A percentile compares a stretch with the other conserved stretches of the same genome.
These are phyloP conservation scores for Cantharellus cinnabarinus DNA, from an alignment of 768 basidiomycete species.

Conservation along the genomic window DNA sequence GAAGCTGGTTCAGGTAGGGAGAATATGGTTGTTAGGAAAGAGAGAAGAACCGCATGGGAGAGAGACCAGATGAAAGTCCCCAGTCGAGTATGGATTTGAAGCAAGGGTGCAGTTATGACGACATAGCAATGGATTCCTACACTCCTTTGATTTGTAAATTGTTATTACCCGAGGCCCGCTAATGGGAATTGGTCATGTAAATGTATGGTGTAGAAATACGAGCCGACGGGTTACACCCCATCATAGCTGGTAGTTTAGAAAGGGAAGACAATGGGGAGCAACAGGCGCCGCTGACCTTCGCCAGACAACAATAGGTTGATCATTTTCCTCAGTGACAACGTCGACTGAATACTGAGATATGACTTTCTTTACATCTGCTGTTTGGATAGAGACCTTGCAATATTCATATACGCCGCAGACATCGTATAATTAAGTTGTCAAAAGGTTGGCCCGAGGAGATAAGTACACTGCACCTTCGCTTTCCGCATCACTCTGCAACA, in stretches of 20 bases:
- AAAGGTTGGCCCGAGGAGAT: neutral
- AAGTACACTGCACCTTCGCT: constrained; percentile 15
- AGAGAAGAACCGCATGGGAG: no score
- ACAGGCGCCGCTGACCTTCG: constrained; percentile 40
- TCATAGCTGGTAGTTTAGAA: constrained; percentile 4
- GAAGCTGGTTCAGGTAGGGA: no score
- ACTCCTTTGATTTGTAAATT: constrained; percentile 21
- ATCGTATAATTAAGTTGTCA: neutral
- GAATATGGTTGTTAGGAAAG: no score
- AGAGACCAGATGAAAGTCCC: no score
- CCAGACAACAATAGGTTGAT: constrained; percentile 71
- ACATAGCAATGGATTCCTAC: neutral
- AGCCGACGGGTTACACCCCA: neutral
- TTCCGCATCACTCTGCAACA: constrained; percentile 19
- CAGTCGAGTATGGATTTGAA: neutral
- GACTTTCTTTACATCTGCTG: constrained; percentile 68
- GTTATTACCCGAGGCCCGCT: constrained; percentile 78
- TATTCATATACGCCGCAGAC: neutral
- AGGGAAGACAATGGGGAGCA: constrained; percentile 8
- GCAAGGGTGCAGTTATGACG: neutral
- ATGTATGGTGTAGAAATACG: neutral
- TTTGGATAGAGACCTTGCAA: constrained; percentile 71
- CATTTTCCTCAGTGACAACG: constrained; percentile 64
- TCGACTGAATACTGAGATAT: constrained; percentile 67
- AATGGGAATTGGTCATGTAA: constrained; percentile 22